Conservation (phyloP, 805 yeast genomes). For the Kurtzmaniella cleridarum region DNA sequence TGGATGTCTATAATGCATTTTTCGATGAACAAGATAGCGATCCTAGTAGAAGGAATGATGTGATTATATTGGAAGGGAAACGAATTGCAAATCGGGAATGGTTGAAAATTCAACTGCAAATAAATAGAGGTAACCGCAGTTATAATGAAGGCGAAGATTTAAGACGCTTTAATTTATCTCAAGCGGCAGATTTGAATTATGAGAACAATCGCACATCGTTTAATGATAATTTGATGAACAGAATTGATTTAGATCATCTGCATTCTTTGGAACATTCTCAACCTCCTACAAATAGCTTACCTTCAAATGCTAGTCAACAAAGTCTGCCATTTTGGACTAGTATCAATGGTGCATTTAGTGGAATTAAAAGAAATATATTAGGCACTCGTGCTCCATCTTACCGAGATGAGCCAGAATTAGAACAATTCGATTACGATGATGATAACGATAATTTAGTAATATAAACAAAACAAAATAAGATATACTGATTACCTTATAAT, state of each 20-base stretch:
- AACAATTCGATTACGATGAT: constrained; percentile 31
- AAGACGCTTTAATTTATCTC: constrained; percentile 23
- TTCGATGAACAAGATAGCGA: constrained; percentile 26
- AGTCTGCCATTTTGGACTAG: constrained; percentile 21
- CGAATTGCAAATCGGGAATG: constrained; percentile 33
- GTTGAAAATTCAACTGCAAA: constrained; percentile 17
- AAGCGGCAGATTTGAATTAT: constrained; percentile 23
- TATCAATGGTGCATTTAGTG: constrained; percentile 19
- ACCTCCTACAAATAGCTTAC: too few relatives aligned
- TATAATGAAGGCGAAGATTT: constrained; percentile 7
- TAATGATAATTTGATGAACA: constrained; percentile 5
- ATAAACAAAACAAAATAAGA: constrained; percentile 9
- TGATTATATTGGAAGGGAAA: constrained; percentile 38
- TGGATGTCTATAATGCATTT: constrained; percentile 30
- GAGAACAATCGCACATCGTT: constrained; percentile 17
- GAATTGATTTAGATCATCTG: not conserved
- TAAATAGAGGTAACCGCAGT: not conserved
- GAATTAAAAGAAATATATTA: constrained; percentile 15
- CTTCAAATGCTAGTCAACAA: too few relatives aligned
- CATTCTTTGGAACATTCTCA: constrained; percentile 3
- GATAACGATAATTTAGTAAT: constrained; percentile 28
- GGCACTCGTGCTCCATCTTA: constrained; percentile 7
- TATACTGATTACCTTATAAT: too few relatives aligned
- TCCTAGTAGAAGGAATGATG: constrained; percentile 24
- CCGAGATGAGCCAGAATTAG: constrained; percentile 24